These are phyloP conservation scores for Lactarius indigo DNA, from an alignment of 768 basidiomycete genomes.

Conservation along the genomic window DNA sequence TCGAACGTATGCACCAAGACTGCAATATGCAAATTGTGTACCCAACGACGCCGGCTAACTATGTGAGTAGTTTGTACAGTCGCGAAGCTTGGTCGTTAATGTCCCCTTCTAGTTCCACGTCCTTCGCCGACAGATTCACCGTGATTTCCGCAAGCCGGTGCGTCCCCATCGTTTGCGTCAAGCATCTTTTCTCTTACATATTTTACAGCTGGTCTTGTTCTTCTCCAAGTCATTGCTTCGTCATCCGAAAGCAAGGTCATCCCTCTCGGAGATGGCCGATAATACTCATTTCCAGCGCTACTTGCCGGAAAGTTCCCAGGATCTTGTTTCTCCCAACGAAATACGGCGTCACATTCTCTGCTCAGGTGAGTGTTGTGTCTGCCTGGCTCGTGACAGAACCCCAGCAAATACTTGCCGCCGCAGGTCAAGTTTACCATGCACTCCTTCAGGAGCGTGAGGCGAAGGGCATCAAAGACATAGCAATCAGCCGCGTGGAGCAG, in stretches of 20 bases:
- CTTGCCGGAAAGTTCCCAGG: constrained; percentile 77
- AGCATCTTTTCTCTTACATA: constrained; percentile 6
- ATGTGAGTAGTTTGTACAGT: constrained; percentile 45
- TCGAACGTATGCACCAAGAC: constrained; percentile 95
- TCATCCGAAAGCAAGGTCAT: constrained; percentile 87
- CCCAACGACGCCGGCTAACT: constrained; percentile 95
- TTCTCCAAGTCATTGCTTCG: constrained; percentile 97
- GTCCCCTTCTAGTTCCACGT: constrained; percentile 75
- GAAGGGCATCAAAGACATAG: constrained; percentile 87
- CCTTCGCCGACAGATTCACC: constrained; percentile 92
- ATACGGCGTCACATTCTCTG: constrained; percentile 92
- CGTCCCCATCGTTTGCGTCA: constrained; percentile 27
- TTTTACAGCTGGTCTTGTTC: constrained; percentile 76
- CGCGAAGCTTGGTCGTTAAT: constrained; percentile 20
- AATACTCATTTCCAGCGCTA: constrained; percentile 93
- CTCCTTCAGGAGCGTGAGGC: constrained; percentile 89
- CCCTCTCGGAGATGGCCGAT: constrained; percentile 82
- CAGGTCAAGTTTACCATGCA: constrained; percentile 92
- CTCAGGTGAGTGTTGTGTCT: constrained; percentile 47
- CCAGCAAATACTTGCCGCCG: neutral
- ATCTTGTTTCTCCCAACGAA: constrained; percentile 74
- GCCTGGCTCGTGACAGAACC: neutral
- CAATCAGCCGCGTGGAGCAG: constrained; percentile 93
- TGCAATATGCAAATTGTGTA: constrained; percentile 99
- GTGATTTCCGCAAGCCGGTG: constrained; percentile 97